Evolutionary conservation across 176 grass and related monocot genomes (phyloP).

Genomic region (Oryza glumipatula): DNA sequence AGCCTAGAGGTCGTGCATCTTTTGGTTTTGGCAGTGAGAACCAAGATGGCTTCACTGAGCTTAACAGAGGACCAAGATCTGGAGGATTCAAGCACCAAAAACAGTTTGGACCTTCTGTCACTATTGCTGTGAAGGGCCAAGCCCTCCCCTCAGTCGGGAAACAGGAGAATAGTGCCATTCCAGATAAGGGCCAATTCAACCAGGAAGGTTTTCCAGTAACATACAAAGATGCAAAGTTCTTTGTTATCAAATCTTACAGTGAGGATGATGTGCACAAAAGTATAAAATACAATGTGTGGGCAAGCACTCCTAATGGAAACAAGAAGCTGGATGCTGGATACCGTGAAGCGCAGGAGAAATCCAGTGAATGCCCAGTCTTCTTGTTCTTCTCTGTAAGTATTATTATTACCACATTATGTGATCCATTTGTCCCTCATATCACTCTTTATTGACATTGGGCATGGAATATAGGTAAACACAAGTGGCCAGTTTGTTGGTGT

Average conservation of each 20-base stretch:
- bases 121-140: constrained; percentile 76
- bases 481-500: constrained; percentile 96
- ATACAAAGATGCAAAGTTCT: constrained; percentile 88
- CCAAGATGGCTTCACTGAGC: constrained; percentile 80
- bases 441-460: constrained; percentile 7
- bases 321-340: constrained; percentile 95
- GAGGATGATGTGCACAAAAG: constrained; percentile 99
- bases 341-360: constrained; percentile 76
- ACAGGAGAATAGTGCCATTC: constrained; percentile 48
- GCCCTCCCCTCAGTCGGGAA: constrained; percentile 58
- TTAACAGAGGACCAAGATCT: constrained; percentile 90
- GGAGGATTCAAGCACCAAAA: constrained; percentile 78
- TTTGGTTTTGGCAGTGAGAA: constrained; percentile 80
- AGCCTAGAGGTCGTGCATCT: constrained; percentile 62
- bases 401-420: not conserved
- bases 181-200: constrained; percentile 74
- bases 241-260: constrained; percentile 91
- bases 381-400: constrained; percentile 94
- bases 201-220: constrained; percentile 63
- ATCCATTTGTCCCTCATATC: not conserved
- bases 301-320: constrained; percentile 97
- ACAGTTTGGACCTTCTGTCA: constrained; percentile 60
- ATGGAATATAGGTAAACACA: constrained; percentile 70
- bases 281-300: constrained; percentile 93
- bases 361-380: constrained; percentile 75